Evolutionary conservation across 331 rosid species (phyloP).

Genomic region (Quercus phellos): DNA sequence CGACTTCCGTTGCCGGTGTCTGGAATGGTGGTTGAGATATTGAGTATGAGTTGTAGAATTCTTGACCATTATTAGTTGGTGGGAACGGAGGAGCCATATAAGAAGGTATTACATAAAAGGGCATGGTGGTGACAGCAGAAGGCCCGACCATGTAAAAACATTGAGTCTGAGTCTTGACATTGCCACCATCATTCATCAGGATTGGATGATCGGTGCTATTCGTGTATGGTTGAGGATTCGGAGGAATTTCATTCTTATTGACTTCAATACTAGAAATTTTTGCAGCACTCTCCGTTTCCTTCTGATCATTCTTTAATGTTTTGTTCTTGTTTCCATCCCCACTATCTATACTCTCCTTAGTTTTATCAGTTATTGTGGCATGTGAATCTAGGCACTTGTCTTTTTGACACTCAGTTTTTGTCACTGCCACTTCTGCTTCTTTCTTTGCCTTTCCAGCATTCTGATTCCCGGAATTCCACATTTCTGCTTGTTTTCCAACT

Average conservation of each 20-base stretch:
- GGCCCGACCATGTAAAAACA: slow-evolving; percentile 28
- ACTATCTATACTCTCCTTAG: background rate
- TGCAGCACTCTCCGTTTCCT: background rate
- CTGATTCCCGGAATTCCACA: slow-evolving; percentile 16
- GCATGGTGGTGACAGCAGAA: slow-evolving; percentile 10
- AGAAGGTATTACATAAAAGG: slow-evolving; percentile 24
- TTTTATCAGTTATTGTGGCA: slow-evolving; percentile 3
- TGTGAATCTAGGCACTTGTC: background rate
- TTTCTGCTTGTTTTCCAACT: slow-evolving; percentile 34
- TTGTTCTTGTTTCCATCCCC: slow-evolving; percentile 6
- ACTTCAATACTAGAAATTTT: background rate
- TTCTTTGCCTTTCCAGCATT: slow-evolving; percentile 4
- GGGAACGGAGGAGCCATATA: slow-evolving; percentile 3
- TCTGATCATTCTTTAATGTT: slow-evolving; percentile 1
- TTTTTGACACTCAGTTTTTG: background rate
- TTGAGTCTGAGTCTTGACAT: slow-evolving; percentile 11
- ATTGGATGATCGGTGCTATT: slow-evolving; percentile 14
- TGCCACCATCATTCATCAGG: background rate
- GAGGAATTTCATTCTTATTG: background rate
- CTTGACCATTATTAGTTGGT: slow-evolving; percentile 5
- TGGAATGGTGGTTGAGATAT: slow-evolving; percentile 10
- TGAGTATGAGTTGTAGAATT: background rate
- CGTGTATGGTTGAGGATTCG: background rate
- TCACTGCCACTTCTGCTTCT: slow-evolving; percentile 5
- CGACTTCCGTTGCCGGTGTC: slow-evolving; percentile 23